Evolutionary conservation across 2,329 filamentous ascomycete genomes (phyloP), one percentile per base, ranked within the genome.

Genomic region (Sporothrix brasiliensis): DNA sequence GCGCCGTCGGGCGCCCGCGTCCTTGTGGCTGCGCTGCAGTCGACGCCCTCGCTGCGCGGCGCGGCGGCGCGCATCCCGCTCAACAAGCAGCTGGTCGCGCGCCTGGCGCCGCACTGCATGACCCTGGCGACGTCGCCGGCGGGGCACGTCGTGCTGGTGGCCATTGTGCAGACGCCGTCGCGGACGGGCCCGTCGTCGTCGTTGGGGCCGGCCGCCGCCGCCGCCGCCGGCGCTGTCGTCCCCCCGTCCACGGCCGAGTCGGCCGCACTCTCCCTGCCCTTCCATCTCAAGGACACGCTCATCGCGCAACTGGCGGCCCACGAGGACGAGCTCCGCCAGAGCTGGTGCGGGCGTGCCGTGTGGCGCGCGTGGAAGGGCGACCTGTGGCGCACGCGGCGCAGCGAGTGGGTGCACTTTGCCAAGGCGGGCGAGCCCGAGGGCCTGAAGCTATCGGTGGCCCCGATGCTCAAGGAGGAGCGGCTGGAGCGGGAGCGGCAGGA

Each of bases 281-380:
- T 86, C 77, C 85, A 88, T 74, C 78, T 86, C 72, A 88, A 88
- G 77, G 85, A 88, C 74, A 80, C 81, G 54, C 79, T 88, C 72
- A 86, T 88, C 80, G 73, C 79, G 5, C 78, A 80, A 70, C 80
- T 89, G 2, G 83, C 80, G 3, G 76, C 80, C 49, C 79, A 81
- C 68, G 86, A 88, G 77, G 75, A 79, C 24, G 79, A 81, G 68
- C 79, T 89, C 49, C 81, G 86, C 16, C 82, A 85, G 54, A 83
- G 81, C 4, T 87, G 84, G 81, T 81, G 83, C 73, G 87, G 87
- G 0, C 79, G 86, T 10, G 85, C 82, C 69, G 84, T 86, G 10
- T 88, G 86, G 87, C 80, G 85, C 34, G 80, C 80, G 50, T 88
- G 86, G 86, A 84, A 83, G 77, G 86, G 86, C 14, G 86, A 88